phyloP scores from a whole-genome alignment of 331 rosid genomes.

The Stylosanthes scabra region DNA sequence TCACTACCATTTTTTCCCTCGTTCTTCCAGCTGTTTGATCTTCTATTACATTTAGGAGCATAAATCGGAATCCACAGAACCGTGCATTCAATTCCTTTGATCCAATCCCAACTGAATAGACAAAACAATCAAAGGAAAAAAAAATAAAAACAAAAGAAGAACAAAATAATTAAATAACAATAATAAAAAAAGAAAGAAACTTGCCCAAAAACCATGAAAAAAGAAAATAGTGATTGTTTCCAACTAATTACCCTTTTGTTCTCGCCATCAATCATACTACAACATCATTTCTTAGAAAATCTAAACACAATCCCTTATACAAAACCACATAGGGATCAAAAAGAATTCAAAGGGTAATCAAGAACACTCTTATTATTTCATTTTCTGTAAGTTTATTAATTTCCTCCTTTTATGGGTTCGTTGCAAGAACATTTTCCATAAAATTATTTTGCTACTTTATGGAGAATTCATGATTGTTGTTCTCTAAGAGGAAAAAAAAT shows the following conservation, averaged over 20 bases:
- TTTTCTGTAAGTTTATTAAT: background rate
- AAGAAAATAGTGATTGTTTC: constrained; percentile 44
- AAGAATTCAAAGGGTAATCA: background rate
- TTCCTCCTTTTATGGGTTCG: constrained; percentile 25
- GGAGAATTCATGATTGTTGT: too few relatives aligned
- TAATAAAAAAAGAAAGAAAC: background rate
- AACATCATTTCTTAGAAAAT: constrained; percentile 44
- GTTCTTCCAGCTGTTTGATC: constrained; percentile 65
- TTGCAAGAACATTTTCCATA: too few relatives aligned
- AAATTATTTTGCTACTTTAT: too few relatives aligned
- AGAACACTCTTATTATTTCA: background rate
- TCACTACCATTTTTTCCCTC: constrained; percentile 30
- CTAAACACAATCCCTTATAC: constrained; percentile 43
- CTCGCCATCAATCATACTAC: constrained; percentile 60
- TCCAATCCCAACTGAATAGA: constrained; percentile 52
- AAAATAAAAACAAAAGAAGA: background rate
- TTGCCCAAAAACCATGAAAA: constrained; percentile 43
- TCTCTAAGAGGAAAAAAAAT: too few relatives aligned
- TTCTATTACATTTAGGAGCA: constrained; percentile 63
- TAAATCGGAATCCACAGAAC: constrained; percentile 59
- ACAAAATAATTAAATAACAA: background rate
- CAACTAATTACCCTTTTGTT: constrained; percentile 48
- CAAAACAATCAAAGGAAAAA: constrained; percentile 5
- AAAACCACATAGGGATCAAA: constrained; percentile 31
- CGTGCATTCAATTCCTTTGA: constrained; percentile 50